Conservation (phyloP, 2,329 filamentous ascomycete genomes). For the Neophaeococcomyces aloes region DNA sequence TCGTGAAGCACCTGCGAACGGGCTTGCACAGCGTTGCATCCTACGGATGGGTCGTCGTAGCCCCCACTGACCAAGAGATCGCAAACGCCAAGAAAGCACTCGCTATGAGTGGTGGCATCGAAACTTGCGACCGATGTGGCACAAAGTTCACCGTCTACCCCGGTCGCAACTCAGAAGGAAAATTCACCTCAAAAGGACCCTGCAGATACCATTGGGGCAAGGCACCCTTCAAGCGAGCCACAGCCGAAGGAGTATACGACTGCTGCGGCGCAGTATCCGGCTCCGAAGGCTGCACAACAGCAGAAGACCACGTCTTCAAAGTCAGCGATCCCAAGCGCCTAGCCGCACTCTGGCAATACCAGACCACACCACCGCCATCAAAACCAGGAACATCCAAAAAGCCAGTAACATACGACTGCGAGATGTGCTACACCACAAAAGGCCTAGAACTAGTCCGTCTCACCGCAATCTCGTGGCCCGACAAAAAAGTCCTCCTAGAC, state of each 20-base stretch:
- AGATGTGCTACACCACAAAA: conserved; percentile 89
- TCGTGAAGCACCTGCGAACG: conserved; percentile 54
- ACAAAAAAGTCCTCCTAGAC: conserved; percentile 64
- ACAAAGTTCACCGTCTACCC: conserved; percentile 88
- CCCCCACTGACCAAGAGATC: conserved; percentile 58
- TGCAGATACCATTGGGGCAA: conserved; percentile 75
- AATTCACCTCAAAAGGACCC: conserved; percentile 61
- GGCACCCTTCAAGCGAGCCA: conserved; percentile 43
- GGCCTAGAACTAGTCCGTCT: conserved; percentile 84
- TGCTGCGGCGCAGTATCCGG: conserved; percentile 73
- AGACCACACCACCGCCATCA: conserved; percentile 60
- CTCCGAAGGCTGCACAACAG: conserved; percentile 61
- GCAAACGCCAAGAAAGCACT: conserved; percentile 55
- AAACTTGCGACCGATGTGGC: conserved; percentile 78
- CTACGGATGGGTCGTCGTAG: conserved; percentile 62
- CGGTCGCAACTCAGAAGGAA: conserved; percentile 66
- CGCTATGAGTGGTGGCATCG: conserved; percentile 61
- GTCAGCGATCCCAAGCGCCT: conserved; percentile 64
- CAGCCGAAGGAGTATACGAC: conserved; percentile 53
- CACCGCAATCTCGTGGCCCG: conserved; percentile 80
- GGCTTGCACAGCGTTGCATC: conserved; percentile 52
- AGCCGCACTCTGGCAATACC: conserved; percentile 68
- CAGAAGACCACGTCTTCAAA: conserved; percentile 77
- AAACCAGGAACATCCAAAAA: conserved; percentile 8
- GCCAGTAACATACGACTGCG: conserved; percentile 76